A percentile compares a stretch with the other conserved stretches of the same genome.
Conservation (phyloP, 148 eudicot species). For the Rhododendron ferrugineum region DNA sequence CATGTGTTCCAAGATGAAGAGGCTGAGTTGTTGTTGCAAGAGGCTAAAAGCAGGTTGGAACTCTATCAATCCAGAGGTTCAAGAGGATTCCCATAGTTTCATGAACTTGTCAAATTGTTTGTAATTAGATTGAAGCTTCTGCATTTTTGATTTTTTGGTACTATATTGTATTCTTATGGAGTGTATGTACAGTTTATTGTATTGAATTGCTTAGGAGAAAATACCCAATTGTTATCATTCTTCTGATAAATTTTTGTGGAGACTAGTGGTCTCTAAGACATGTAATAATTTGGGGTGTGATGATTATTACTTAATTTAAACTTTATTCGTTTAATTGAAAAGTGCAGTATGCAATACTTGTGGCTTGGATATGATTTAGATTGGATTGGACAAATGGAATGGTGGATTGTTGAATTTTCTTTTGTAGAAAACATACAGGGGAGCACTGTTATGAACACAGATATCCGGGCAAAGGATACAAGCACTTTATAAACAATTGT, state of each 20-base stretch:
- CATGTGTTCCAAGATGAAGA: not conserved
- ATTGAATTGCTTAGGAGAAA: not conserved
- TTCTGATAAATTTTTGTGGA: not conserved
- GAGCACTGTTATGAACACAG: not conserved
- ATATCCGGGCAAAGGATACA: not conserved
- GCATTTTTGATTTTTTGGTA: not conserved
- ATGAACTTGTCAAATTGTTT: not conserved
- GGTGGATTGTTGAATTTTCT: not conserved
- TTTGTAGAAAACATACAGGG: not conserved
- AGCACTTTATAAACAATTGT: not conserved
- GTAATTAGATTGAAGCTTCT: not conserved
- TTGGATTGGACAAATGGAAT: not conserved
- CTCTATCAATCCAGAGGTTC: slow-evolving; percentile 15
- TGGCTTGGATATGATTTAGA: not conserved
- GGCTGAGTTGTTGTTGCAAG: not conserved
- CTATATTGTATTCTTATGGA: not conserved
- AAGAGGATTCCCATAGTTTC: not conserved
- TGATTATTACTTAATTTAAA: not conserved
- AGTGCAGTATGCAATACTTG: not conserved
- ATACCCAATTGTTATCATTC: not conserved
- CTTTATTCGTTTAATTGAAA: not conserved
- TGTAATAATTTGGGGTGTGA: not conserved
- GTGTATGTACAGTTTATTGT: not conserved
- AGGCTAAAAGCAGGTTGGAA: slow-evolving; percentile 8
- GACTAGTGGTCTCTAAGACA: not conserved